phyloP scores from a whole-genome alignment of 768 basidiomycete genomes.

The Xanthoconium purpureum region DNA sequence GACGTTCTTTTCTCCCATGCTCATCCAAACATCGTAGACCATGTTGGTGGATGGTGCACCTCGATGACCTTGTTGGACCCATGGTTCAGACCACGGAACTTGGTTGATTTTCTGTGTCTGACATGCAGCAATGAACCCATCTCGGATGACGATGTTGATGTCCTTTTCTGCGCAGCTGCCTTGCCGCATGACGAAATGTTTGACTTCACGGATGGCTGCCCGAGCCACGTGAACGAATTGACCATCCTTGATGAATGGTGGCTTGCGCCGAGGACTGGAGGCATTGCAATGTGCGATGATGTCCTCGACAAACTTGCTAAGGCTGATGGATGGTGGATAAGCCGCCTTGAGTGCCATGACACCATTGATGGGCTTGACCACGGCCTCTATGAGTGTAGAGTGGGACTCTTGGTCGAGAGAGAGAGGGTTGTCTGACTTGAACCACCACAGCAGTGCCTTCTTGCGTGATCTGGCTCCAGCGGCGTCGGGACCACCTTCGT shows the following conservation, averaged over 20 bases:
- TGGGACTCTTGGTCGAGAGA: background rate
- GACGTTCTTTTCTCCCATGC: background rate
- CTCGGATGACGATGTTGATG: background rate
- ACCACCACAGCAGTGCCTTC: background rate
- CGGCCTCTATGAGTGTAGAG: background rate
- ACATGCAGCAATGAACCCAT: background rate
- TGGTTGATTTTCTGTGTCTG: background rate
- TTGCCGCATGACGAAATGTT: accelerated
- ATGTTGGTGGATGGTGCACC: background rate
- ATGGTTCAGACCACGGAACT: background rate
- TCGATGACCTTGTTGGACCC: background rate
- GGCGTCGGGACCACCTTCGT: background rate
- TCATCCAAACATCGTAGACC: background rate
- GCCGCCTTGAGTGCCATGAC: background rate
- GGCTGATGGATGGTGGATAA: background rate
- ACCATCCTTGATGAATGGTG: background rate
- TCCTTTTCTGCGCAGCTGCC: background rate
- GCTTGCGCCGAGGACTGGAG: background rate
- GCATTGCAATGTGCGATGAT: background rate
- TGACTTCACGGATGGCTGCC: background rate
- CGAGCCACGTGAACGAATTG: background rate
- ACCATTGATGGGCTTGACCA: background rate
- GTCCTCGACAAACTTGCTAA: background rate
- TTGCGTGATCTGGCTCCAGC: background rate
- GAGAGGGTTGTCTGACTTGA: background rate